Conservation (phyloP, 2,329 filamentous ascomycete genomes). For the Zopfia rhizophila region DNA sequence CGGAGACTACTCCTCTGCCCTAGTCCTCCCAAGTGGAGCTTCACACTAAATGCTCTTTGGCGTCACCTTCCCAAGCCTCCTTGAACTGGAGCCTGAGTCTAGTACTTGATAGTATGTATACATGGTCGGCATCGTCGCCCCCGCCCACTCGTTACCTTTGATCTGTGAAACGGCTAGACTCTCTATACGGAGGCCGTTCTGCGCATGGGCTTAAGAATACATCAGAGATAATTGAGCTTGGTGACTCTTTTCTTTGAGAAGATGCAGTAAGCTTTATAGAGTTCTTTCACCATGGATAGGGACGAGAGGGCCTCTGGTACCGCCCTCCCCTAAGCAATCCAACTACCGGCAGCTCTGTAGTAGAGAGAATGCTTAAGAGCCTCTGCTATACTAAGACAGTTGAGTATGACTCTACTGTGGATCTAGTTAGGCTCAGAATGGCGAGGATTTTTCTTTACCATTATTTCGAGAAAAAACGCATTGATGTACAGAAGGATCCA, state of each 20-base stretch:
- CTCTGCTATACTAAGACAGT: too few species aligned
- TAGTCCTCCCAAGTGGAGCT: background rate
- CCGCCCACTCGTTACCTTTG: slow-evolving; percentile 11
- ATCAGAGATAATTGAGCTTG: slow-evolving; percentile 9
- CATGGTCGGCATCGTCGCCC: slow-evolving; percentile 3
- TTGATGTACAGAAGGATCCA: too few species aligned
- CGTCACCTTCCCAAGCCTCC: slow-evolving; percentile 3
- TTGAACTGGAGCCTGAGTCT: slow-evolving; percentile 9
- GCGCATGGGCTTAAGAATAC: slow-evolving; percentile 6
- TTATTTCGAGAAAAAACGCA: too few species aligned
- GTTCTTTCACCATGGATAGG: slow-evolving; percentile 10
- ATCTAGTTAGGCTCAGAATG: too few species aligned
- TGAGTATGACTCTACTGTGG: too few species aligned
- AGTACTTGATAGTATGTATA: slow-evolving; percentile 12
- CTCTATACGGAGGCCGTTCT: slow-evolving; percentile 9
- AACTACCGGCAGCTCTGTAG: slow-evolving; percentile 2
- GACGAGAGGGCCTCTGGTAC: slow-evolving; percentile 7
- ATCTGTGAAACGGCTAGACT: slow-evolving; percentile 7
- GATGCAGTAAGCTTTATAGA: slow-evolving; percentile 14
- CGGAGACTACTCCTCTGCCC: slow-evolving; percentile 9
- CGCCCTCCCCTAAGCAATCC: slow-evolving; percentile 4
- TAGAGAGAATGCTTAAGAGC: slow-evolving; percentile 6
- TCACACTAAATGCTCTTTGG: too few species aligned
- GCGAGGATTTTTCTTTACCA: too few species aligned
- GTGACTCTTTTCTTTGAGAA: slow-evolving; percentile 14